Percentiles rank a stretch among this genome's conserved stretches.
phyloP scores from a whole-genome alignment of 1,139 yeast genomes.

The Suhomyces wounanorum region DNA sequence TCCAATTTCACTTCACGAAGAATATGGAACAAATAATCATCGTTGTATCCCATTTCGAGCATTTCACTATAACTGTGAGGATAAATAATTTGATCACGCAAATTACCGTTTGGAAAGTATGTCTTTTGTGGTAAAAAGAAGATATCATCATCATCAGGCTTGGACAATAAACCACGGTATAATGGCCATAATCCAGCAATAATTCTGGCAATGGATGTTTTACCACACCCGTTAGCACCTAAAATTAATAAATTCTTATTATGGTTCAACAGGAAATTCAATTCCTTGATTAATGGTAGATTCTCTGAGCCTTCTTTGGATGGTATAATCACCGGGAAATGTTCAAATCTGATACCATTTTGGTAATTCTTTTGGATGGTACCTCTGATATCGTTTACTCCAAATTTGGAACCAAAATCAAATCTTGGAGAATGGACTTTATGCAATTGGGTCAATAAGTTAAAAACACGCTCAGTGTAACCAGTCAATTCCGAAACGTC shows the following conservation, averaged over 20 bases:
- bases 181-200: constrained; percentile 93
- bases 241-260: constrained; percentile 76
- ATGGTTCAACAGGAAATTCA: constrained; percentile 64
- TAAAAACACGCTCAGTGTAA: constrained; percentile 83
- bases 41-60: constrained; percentile 71
- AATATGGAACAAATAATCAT: constrained; percentile 67
- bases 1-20: constrained; percentile 78
- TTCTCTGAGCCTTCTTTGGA: constrained; percentile 57
- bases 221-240: constrained; percentile 90
- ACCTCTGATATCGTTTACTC: constrained; percentile 65
- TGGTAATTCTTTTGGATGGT: constrained; percentile 74
- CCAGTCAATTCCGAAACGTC: constrained; percentile 93
- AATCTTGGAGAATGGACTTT: constrained; percentile 75
- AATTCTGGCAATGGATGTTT: constrained; percentile 81
- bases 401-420: constrained; percentile 60
- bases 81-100: constrained; percentile 85
- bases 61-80: constrained; percentile 81
- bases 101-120: constrained; percentile 74
- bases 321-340: constrained; percentile 82
- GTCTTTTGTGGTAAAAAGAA: constrained; percentile 82
- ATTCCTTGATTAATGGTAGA: constrained; percentile 53
- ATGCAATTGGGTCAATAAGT: constrained; percentile 72
- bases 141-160: constrained; percentile 72
- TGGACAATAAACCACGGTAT: constrained; percentile 77
- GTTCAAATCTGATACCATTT: constrained; percentile 78